phyloP scores from a whole-genome alignment of 2,329 filamentous ascomycete species.

The Colletotrichum destructivum region DNA sequence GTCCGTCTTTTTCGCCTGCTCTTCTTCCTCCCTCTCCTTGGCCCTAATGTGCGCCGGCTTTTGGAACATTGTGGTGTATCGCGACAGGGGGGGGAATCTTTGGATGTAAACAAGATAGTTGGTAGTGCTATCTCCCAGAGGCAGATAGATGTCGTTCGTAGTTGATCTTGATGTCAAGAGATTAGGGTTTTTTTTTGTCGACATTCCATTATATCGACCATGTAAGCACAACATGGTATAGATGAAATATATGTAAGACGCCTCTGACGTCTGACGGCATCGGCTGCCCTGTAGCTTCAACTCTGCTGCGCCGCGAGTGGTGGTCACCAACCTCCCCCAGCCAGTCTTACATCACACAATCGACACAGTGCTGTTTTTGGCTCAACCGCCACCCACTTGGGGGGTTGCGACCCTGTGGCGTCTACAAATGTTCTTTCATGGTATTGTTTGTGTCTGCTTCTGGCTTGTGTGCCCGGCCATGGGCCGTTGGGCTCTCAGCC shows the following conservation, averaged over 20 bases:
- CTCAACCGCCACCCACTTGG: no score
- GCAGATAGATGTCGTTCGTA: no score
- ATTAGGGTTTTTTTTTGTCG: not conserved
- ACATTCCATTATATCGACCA: not conserved
- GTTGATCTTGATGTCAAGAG: no score
- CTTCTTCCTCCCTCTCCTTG: not conserved
- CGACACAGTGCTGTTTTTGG: no score
- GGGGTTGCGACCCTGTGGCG: no score
- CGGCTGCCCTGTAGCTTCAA: not conserved
- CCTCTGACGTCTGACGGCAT: not conserved
- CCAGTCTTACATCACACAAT: not conserved
- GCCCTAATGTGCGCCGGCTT: not conserved
- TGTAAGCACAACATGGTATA: no score
- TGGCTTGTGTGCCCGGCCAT: not conserved
- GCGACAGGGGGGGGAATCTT: no score
- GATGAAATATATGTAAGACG: no score
- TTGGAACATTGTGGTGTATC: not conserved
- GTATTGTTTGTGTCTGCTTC: not conserved
- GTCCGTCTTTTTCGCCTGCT: not conserved
- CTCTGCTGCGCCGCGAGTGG: not conserved
- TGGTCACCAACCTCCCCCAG: not conserved
- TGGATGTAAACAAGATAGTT: fast-evolving
- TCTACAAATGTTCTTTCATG: not conserved
- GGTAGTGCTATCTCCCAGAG: not conserved
- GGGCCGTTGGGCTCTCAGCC: no score